Evolutionary conservation across 495 filamentous ascomycete genomes (phyloP).

Genomic region (Neurospora pannonica): DNA sequence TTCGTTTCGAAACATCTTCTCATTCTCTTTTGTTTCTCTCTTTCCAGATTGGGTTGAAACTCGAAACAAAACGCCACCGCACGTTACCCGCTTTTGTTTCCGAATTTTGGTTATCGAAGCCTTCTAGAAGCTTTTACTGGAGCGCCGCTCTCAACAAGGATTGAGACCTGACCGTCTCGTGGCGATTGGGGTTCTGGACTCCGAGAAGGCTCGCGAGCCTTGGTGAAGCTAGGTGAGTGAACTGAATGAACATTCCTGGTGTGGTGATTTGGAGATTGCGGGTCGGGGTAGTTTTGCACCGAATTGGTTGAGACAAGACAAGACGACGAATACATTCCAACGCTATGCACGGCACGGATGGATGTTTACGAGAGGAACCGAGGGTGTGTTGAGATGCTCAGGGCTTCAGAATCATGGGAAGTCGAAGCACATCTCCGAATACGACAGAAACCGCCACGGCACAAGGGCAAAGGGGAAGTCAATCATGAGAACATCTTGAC

Average conservation of each 20-base stretch:
- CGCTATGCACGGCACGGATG: not conserved
- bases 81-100: not conserved
- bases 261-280: not conserved
- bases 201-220: not conserved
- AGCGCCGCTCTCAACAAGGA: not conserved
- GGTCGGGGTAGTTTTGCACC: not conserved
- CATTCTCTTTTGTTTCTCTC: not conserved
- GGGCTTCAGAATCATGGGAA: not conserved
- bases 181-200: not conserved
- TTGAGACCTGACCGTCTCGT: not conserved
- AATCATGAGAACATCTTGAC: not conserved
- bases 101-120: not conserved
- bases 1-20: not conserved
- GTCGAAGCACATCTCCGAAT: not conserved
- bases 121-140: not conserved
- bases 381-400: not conserved
- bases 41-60: not conserved
- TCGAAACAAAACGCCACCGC: not conserved
- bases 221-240: not conserved
- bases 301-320: not conserved
- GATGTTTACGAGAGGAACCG: not conserved
- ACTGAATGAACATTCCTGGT: not conserved
- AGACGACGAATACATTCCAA: not conserved
- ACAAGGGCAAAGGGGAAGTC: not conserved
- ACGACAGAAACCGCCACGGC: not conserved